Base-by-base conservation (phyloP, 805 yeast species). In the Ogataea sp. region DNA sequence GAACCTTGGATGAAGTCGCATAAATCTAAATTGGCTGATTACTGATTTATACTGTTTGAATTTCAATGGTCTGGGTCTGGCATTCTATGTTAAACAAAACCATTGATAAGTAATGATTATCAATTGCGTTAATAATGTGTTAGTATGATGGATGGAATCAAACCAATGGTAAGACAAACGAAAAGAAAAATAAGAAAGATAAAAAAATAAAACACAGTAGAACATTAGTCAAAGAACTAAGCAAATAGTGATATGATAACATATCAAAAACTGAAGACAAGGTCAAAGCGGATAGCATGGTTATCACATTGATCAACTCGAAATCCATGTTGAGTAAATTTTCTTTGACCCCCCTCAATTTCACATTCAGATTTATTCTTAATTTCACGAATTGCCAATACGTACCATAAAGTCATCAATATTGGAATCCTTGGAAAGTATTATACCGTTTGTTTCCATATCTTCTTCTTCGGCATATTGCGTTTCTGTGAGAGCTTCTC, bases 11-110 rank as follows among this genome's bases (percentile, higher is more conserved):
- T 41, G 16, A 3, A 30, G 10, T 18, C 33, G 16, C 5, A 21
- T 43, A 31, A 46, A 48, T 11, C 42, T 39, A 38, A 40, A 50
- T 18, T 50, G 42, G 32, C 41, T 40, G 34, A 50, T 37, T 6
- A 45, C 41, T 14, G 40, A 32, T 23, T 46, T 35, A 14, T 36
- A 32, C 13, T 50, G 37, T 27, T 32, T 39, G 38, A 46, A 50
- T 30, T 41, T 42, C 36, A 36, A 39, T 32, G 45, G 43, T 30
- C 16, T 39, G 17, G 37, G 31, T 26, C 43, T 47, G 29, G 43
- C 27, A 6, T 31, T 41, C 49, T 43, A 33, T 17, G 24, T 15
- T 21, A 32, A 29, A 35, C 16, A 25, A 38, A 24, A 33, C 18
- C 21, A n/a, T 31, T 21, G 17, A 16, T 32, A 36, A 27, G 11